A percentile compares a stretch with the other conserved stretches of the same genome.
These are phyloP conservation scores for Exserohilum rostratum DNA, from an alignment of 2,329 filamentous ascomycete species.

Conservation along the genomic window DNA sequence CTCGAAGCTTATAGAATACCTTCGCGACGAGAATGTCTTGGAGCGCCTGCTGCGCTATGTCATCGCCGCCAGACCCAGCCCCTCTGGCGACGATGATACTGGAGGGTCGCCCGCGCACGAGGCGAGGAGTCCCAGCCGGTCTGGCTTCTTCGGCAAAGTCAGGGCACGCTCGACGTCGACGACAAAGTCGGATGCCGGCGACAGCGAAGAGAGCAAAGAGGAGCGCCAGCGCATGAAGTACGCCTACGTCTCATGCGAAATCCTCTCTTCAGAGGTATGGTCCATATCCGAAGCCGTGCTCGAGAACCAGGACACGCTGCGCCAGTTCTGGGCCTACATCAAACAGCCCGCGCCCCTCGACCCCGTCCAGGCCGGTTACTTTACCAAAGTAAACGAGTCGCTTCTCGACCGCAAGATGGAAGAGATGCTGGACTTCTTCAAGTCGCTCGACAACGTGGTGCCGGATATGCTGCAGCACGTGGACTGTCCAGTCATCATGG, in stretches of 20 bases:
- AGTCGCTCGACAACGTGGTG: constrained; percentile 79
- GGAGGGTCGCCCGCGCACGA: constrained; percentile 55
- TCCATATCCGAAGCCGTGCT: constrained; percentile 92
- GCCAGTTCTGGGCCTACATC: constrained; percentile 90
- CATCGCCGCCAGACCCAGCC: constrained; percentile 71
- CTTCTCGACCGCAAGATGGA: constrained; percentile 97
- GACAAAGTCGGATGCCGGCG: constrained; percentile 50
- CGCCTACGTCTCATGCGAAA: constrained; percentile 90
- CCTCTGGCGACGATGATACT: constrained; percentile 41
- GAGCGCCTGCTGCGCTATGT: constrained; percentile 90
- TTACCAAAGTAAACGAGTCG: constrained; percentile 98
- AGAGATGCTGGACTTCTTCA: constrained; percentile 92
- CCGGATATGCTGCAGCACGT: constrained; percentile 89
- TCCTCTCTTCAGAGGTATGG: constrained; percentile 95
- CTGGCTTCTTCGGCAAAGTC: constrained; percentile 56
- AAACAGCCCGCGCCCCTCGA: constrained; percentile 84
- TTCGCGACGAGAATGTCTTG: constrained; percentile 85
- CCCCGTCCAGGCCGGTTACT: constrained; percentile 93
- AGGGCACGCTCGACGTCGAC: constrained; percentile 53
- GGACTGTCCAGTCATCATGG: constrained; percentile 98
- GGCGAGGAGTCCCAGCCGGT: constrained; percentile 36
- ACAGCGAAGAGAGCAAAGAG: constrained; percentile 68
- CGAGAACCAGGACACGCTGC: constrained; percentile 78
- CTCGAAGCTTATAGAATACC: constrained; percentile 93
- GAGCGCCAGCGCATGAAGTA: constrained; percentile 94